phyloP scores from a whole-genome alignment of 257 asterid genomes.

The Solanum phureja region DNA sequence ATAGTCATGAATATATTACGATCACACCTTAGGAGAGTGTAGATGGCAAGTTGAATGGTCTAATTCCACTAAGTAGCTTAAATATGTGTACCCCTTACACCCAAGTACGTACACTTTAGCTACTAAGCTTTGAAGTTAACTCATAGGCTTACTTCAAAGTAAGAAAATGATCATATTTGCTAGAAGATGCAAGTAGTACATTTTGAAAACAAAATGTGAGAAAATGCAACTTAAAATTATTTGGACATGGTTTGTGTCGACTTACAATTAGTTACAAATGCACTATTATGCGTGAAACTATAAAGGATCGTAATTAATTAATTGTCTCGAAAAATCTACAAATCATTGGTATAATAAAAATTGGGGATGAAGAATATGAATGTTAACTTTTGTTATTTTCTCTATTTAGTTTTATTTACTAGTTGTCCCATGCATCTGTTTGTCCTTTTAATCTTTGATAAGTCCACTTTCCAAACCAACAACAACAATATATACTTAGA shows the following conservation, averaged over 20 bases:
- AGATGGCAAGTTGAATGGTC: too few relatives aligned
- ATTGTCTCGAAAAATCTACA: neutral
- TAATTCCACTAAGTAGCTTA: neutral
- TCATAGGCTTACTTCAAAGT: too few relatives aligned
- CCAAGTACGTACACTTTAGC: neutral
- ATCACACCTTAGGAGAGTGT: rapidly evolving
- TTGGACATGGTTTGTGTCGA: neutral
- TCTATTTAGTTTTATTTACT: neutral
- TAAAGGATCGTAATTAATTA: neutral
- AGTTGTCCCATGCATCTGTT: neutral
- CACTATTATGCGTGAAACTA: neutral
- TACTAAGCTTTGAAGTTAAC: neutral
- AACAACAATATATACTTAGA: neutral
- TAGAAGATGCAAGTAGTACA: neutral
- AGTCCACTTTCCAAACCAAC: neutral
- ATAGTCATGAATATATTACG: too few relatives aligned
- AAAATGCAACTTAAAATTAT: neutral
- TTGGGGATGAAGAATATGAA: neutral
- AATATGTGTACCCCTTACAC: rapidly evolving
- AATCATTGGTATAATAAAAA: neutral
- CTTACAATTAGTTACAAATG: neutral
- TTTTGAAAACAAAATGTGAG: neutral
- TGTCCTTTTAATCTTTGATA: neutral
- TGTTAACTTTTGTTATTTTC: neutral
- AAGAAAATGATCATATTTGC: neutral